These are phyloP conservation scores for Mycena rosella DNA, from an alignment of 768 basidiomycete species.

Conservation along the genomic window DNA sequence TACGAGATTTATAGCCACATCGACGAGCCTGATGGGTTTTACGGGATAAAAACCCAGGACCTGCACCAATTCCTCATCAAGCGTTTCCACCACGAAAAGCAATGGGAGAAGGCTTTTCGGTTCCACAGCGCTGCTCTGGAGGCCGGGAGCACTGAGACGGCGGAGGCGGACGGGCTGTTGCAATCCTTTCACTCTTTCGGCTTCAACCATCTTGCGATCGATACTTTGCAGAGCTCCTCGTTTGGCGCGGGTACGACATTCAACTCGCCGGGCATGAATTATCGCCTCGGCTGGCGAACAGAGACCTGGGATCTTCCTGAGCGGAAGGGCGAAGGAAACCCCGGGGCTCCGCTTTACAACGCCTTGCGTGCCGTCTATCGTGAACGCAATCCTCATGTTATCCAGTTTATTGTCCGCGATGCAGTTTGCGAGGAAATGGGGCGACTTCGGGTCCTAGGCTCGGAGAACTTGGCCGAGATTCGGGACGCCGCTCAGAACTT, in stretches of 20 bases:
- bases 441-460: slow-evolving; percentile 72
- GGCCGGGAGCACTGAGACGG: slow-evolving; percentile 57
- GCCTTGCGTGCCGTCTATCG: slow-evolving; percentile 87
- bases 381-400: slow-evolving; percentile 68
- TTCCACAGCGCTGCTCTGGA: slow-evolving; percentile 91
- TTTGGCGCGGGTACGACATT: slow-evolving; percentile 46
- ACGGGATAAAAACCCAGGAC: slow-evolving; percentile 87
- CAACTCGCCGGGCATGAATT: slow-evolving; percentile 65
- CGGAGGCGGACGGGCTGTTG: slow-evolving; percentile 74
- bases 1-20: slow-evolving; percentile 96
- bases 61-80: slow-evolving; percentile 85
- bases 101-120: slow-evolving; percentile 92
- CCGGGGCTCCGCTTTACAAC: slow-evolving; percentile 77
- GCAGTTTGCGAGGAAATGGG: slow-evolving; percentile 72
- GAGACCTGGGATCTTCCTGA: slow-evolving; percentile 96
- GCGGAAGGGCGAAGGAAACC: slow-evolving; percentile 53
- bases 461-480: slow-evolving; percentile 86
- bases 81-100: slow-evolving; percentile 91
- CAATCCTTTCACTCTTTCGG: slow-evolving; percentile 91
- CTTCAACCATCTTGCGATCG: slow-evolving; percentile 88
- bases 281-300: slow-evolving; percentile 93
- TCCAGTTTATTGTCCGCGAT: slow-evolving; percentile 63
- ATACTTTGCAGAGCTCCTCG: slow-evolving; percentile 63
- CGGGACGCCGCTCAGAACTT: slow-evolving; percentile 76
- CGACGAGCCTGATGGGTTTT: slow-evolving; percentile 98